Percentiles rank a stretch among this genome's conserved stretches.
phyloP scores from a whole-genome alignment of 495 filamentous ascomycete genomes.

The Parathielavia hyrcaniae region DNA sequence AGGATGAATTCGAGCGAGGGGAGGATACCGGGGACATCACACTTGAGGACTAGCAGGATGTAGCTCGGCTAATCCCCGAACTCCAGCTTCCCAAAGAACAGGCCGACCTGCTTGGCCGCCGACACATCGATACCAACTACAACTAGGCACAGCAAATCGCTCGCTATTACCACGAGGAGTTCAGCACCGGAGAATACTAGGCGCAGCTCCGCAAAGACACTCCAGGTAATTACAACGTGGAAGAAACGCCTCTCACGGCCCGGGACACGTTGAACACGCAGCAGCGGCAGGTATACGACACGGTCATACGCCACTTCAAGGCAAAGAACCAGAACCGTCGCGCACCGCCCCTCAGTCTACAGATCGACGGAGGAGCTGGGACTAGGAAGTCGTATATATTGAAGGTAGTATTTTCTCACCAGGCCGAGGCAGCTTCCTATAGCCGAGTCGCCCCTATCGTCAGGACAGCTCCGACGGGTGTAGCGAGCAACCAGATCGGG shows the following conservation, averaged over 20 bases:
- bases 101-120: slow-evolving; percentile 4
- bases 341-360: background rate
- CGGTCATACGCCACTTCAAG: slow-evolving; percentile 4
- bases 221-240: background rate
- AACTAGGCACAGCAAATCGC: background rate
- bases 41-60: slow-evolving; percentile 3
- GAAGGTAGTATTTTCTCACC: slow-evolving; percentile 6
- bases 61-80: background rate
- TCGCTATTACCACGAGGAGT: slow-evolving; percentile 1
- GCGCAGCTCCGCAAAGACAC: slow-evolving; percentile 1
- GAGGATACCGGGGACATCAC: background rate
- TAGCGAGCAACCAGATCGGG: slow-evolving; percentile 3
- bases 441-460: slow-evolving; percentile 1
- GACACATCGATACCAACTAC: slow-evolving; percentile 2
- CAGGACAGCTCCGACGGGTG: slow-evolving; percentile 6
- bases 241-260: slow-evolving; percentile 2
- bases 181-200: slow-evolving; percentile 2
- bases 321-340: background rate
- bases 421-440: background rate
- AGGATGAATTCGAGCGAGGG: background rate
- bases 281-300: slow-evolving; percentile 8
- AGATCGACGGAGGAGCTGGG: slow-evolving; percentile 6
- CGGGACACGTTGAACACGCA: slow-evolving; percentile 1
- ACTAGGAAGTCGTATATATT: slow-evolving; percentile 7
- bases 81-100: background rate